Evolutionary conservation across 345 rosid genomes (phyloP), one percentile per base, ranked within the genome.

Genomic region (Brassica rapa): DNA sequence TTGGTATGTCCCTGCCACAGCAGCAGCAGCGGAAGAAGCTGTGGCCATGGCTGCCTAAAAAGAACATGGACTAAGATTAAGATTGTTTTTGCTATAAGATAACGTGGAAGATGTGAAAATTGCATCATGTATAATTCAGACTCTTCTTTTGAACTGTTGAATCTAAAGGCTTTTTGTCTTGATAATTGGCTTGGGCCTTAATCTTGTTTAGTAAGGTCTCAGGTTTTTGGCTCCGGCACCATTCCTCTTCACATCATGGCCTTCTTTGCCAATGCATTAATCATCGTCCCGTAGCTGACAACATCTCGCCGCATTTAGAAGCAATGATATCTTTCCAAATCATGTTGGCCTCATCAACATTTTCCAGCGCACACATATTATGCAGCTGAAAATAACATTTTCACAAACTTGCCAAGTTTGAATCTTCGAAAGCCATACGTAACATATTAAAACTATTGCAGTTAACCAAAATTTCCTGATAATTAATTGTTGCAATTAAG

Each of bases 261-360:
- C 80, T 88, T 91, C 87, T 89, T 91, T 15, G 95, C 87, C 72
- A 90, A 84, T 0, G 93, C 95, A 53, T 90, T 87, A 37, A 93
- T 83, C 82, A 91, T 87, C 1, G 84, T 88, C 30, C 86, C 89
- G 10, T 84, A 86, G 15, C 93, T 93, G 32, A 88, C 82, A 53
- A 80, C 63, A 79, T 89, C 90, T 0, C 89, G 97, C 74, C 79
- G 74, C 80, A 84, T 60, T 83, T 75, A 16, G 90, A 90, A 59
- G 80, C 83, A 43, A 90, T n/a, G 72, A 91, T 90, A 63, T 88
- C 91, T 79, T 85, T 90, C 93, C 97, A 91, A 83, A 90, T 66
- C 84, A 97, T 88, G 82, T 90, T 91, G 7, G 98, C 98, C 76
- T 91, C 98, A 0, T 76, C 77, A 41, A 86, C 95, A 77, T 89